phyloP scores from a whole-genome alignment of 768 basidiomycete genomes.

The Chiua virens region DNA sequence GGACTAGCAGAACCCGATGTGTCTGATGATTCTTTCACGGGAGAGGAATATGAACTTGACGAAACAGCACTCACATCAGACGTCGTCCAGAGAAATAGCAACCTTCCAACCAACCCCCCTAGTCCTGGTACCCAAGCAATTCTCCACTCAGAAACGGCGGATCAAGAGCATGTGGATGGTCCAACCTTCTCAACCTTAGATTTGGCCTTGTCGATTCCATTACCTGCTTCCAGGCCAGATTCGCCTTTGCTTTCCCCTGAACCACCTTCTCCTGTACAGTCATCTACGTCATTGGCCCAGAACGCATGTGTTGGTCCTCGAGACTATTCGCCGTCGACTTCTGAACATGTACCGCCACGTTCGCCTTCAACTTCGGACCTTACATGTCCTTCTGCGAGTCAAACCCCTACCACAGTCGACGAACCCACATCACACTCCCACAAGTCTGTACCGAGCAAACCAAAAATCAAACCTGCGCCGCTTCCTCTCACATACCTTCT shows the following conservation, averaged over 20 bases:
- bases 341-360: background rate
- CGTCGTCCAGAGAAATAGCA: background rate
- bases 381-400: background rate
- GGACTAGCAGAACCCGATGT: background rate
- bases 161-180: background rate
- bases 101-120: background rate
- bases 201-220: conserved; percentile 14
- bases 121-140: background rate
- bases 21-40: background rate
- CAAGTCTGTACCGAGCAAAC: conserved; percentile 5
- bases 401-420: background rate
- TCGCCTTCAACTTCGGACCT: conserved; percentile 9
- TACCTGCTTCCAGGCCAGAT: conserved; percentile 19
- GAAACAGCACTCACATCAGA: background rate
- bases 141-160: background rate
- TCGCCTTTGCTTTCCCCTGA: conserved; percentile 4
- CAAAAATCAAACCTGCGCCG: conserved; percentile 23
- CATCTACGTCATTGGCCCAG: background rate
- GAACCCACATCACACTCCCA: conserved; percentile 3
- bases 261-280: background rate
- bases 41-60: background rate
- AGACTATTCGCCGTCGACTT: background rate
- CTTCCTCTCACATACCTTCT: conserved; percentile 53
- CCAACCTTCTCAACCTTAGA: conserved; percentile 1
- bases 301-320: background rate